A percentile compares a stretch with the other conserved stretches of the same genome.
Conservation (phyloP, 441 rosid species). For the Manihot esculenta region DNA sequence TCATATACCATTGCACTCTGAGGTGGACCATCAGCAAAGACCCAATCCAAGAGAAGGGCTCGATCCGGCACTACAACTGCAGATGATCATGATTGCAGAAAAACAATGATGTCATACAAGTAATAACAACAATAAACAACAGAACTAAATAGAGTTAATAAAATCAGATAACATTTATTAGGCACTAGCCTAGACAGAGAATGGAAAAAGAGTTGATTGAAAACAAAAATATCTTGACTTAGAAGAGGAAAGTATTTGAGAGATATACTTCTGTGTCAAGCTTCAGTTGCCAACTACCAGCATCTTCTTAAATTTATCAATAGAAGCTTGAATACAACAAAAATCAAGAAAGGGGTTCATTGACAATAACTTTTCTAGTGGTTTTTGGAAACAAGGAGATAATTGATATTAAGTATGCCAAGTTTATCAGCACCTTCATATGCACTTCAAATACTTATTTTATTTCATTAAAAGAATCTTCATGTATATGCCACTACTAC, state of each 20-base stretch:
- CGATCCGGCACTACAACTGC: conserved; percentile 67
- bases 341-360: background rate
- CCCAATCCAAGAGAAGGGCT: conserved; percentile 87
- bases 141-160: background rate
- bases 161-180: background rate
- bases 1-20: conserved; percentile 66
- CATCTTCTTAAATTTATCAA: background rate
- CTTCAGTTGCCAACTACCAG: background rate
- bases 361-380: background rate
- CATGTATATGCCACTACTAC: background rate
- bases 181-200: background rate
- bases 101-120: conserved; percentile 8
- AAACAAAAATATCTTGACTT: background rate
- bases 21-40: conserved; percentile 92
- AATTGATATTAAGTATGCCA: background rate
- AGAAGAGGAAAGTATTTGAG: background rate
- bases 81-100: conserved; percentile 24
- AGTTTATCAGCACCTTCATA: background rate
- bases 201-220: background rate
- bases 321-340: background rate
- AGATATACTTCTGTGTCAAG: background rate
- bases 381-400: background rate
- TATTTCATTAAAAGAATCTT: conserved; percentile 10
- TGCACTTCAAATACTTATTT: conserved; percentile 8
- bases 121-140: conserved; percentile 14